Percentiles rank a stretch among this genome's conserved stretches.
Conservation (phyloP, 805 yeast species). For the Yamadazyma philogaea region DNA sequence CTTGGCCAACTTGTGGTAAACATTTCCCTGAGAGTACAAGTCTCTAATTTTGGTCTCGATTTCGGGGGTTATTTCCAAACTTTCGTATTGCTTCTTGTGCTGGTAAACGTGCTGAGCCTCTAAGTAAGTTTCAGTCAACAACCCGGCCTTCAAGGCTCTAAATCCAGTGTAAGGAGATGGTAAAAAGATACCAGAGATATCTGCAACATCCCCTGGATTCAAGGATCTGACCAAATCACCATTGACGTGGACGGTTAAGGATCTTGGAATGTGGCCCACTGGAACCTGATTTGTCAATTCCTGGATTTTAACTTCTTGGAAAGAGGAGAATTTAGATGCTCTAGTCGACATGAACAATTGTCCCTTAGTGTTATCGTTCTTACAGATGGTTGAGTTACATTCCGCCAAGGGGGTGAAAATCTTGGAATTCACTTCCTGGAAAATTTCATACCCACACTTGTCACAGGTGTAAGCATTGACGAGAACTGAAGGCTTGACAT, state of each 20-base stretch:
- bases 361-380: constrained; percentile 77
- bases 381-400: constrained; percentile 81
- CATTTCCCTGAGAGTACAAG: constrained; percentile 56
- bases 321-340: constrained; percentile 91
- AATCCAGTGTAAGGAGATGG: constrained; percentile 97
- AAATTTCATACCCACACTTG: constrained; percentile 92
- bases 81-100: constrained; percentile 84
- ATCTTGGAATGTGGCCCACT: constrained; percentile 94
- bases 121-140: constrained; percentile 88
- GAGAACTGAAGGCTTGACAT: constrained; percentile 87
- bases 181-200: constrained; percentile 85
- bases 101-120: constrained; percentile 84
- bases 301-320: constrained; percentile 93
- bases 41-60: constrained; percentile 53
- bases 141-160: constrained; percentile 87
- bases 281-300: constrained; percentile 97
- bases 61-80: constrained; percentile 54
- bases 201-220: constrained; percentile 94
- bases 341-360: constrained; percentile 89
- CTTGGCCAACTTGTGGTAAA: constrained; percentile 74
- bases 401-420: constrained; percentile 84
- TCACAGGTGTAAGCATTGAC: constrained; percentile 98
- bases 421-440: constrained; percentile 87
- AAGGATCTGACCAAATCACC: constrained; percentile 85
- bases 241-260: constrained; percentile 80